Conservation (phyloP, 352 stramenopile genomes). For the Globisporangium splendens region DNA sequence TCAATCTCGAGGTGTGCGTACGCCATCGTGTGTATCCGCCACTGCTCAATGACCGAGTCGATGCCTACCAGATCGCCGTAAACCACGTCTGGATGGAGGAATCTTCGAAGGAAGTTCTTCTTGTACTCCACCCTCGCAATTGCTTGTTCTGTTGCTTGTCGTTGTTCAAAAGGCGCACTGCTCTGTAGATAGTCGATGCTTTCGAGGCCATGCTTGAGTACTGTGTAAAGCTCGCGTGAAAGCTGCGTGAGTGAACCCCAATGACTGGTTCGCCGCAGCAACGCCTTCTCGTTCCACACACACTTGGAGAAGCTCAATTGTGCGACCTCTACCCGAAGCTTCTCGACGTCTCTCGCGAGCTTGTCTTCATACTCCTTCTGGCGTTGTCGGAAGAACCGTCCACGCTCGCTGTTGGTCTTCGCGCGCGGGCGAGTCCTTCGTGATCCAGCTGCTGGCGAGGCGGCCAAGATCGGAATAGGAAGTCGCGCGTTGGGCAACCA, state of each 20-base stretch:
- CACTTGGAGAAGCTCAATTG: not conserved
- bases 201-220: not conserved
- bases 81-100: not conserved
- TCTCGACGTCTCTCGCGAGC: not conserved
- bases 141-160: not conserved
- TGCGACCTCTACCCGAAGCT: constrained; percentile 1
- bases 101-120: constrained; percentile 1
- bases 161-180: not conserved
- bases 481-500: no score
- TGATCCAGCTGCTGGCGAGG: no score
- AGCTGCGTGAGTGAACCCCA: constrained; percentile 5
- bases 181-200: not conserved
- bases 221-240: not conserved
- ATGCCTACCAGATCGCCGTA: constrained; percentile 2
- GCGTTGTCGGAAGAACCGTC: constrained; percentile 1
- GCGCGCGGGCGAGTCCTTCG: not conserved
- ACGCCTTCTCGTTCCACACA: not conserved
- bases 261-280: not conserved
- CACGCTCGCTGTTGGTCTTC: constrained; percentile 8
- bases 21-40: constrained; percentile 5
- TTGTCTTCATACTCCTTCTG: constrained; percentile 2
- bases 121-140: not conserved
- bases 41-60: constrained; percentile 6
- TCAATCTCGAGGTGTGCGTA: constrained; percentile 6
- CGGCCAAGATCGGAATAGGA: no score